Base-by-base conservation (phyloP, 192 early-diverging fungal species). In the Coemansia reversa region DNA sequence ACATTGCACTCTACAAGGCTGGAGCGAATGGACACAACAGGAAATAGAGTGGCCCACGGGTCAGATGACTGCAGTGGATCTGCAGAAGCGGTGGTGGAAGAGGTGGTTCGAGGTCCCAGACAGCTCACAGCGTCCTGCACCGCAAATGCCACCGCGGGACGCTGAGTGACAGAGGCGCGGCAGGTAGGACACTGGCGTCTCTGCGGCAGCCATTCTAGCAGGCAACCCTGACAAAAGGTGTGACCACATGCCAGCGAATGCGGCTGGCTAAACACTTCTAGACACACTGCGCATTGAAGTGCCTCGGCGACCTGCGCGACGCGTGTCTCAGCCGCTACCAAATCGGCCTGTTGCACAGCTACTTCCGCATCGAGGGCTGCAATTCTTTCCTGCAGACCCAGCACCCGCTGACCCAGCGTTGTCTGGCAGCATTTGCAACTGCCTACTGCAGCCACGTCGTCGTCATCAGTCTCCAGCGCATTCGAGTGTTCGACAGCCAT, bases 191-290 rank as follows among this genome's bases (percentile, higher is more conserved):
- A 83, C 29, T 66, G 60, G 30, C 57, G 63, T 50, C 51, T 70
- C n/a, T 29, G 59, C 14, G 22, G 27, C 24, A 83, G 63, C 81
- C 81, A 83, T 55, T 67, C 63, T 51, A 58, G 39, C 19, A 77
- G 63, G 19, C 81, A 83, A 11, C 33, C 60, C 42, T 58, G 56
- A 68, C 81, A 83, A 47, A 77, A 83, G 25, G 65, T 65, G 51
- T 83, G 81, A 6, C 81, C 81, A 33, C 81, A 83, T 16, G 48
- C 71, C 12, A 83, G 72, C 25, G 75, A 64, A 39, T 69, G 69
- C 12, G 81, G 75, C 33, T 64, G 62, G 0, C 58, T 33, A 42
- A 74, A 72, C 18, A 73, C 51, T 22, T 83, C 81, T 11, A 77
- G 58, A 45, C 81, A 83, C 4, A 83, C 65, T 11, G 81, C 55